Conservation (phyloP, 2,329 filamentous ascomycete genomes). For the Fusarium sterilihyphosum region DNA sequence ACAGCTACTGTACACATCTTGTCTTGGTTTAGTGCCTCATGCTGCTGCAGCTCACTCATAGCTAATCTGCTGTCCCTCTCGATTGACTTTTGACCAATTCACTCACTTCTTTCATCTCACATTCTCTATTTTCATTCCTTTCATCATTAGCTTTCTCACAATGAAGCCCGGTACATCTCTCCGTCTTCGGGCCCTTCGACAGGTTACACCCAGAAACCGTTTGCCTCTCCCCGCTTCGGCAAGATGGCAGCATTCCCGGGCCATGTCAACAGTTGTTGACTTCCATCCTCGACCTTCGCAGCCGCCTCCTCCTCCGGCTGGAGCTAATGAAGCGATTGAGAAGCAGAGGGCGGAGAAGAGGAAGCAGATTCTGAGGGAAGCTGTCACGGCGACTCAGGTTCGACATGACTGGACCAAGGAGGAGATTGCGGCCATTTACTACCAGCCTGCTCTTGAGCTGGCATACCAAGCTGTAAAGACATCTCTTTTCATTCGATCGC, state of each 20-base stretch:
- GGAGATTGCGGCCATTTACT: slow-evolving; percentile 84
- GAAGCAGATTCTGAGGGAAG: slow-evolving; percentile 55
- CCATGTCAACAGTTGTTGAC: slow-evolving; percentile 44
- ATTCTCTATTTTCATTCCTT: slow-evolving; percentile 1
- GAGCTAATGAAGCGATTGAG: slow-evolving; percentile 33
- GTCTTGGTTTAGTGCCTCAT: slow-evolving; percentile 30
- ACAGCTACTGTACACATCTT: slow-evolving; percentile 6
- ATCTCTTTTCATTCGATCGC: background rate
- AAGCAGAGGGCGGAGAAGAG: slow-evolving; percentile 41
- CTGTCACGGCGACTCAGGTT: slow-evolving; percentile 68
- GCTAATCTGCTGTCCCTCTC: background rate
- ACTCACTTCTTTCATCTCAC: slow-evolving; percentile 6
- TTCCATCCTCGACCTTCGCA: slow-evolving; percentile 35
- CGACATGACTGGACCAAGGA: slow-evolving; percentile 83
- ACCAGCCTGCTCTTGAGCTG: slow-evolving; percentile 82
- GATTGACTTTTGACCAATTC: slow-evolving; percentile 7
- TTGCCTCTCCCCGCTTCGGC: slow-evolving; percentile 30
- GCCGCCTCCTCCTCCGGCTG: slow-evolving; percentile 36
- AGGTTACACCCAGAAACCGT: slow-evolving; percentile 7
- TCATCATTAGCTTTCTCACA: background rate
- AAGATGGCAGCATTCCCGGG: slow-evolving; percentile 33
- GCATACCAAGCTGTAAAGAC: slow-evolving; percentile 74
- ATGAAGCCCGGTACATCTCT: slow-evolving; percentile 36
- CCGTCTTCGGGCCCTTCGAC: slow-evolving; percentile 30
- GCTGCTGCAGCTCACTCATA: slow-evolving; percentile 12